phyloP scores from a whole-genome alignment of 257 asterid genomes.

The Solanum verrucosum region DNA sequence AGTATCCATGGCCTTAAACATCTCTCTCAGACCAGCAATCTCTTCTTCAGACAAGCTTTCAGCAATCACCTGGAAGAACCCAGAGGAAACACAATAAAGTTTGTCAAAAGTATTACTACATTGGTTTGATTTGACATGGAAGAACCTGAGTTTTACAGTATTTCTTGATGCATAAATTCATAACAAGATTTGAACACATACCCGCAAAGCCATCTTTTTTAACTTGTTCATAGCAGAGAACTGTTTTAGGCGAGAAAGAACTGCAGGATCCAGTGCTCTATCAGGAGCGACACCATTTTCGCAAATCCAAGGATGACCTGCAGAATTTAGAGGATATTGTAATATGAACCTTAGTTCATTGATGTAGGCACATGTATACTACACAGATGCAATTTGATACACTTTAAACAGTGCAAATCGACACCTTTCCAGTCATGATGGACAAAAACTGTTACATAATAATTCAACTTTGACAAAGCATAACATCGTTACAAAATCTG shows the following conservation, averaged over 20 bases:
- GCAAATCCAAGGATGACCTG: conserved; percentile 26
- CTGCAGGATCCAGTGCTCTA: conserved; percentile 18
- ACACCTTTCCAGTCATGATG: neutral
- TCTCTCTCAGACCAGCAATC: conserved; percentile 85
- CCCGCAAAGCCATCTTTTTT: conserved; percentile 21
- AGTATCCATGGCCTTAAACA: conserved; percentile 90
- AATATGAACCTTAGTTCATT: neutral
- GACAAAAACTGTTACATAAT: neutral
- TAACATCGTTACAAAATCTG: neutral
- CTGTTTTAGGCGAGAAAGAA: conserved; percentile 21
- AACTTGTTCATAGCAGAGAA: conserved; percentile 26
- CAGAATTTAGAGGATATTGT: neutral
- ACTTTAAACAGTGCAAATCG: neutral
- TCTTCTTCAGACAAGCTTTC: conserved; percentile 96
- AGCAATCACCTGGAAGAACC: conserved; percentile 69
- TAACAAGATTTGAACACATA: neutral
- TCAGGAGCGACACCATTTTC: conserved; percentile 16
- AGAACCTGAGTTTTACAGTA: neutral
- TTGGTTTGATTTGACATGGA: neutral
- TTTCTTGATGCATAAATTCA: neutral
- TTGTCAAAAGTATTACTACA: neutral
- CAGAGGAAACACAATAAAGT: neutral
- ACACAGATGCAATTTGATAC: neutral
- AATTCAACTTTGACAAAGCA: neutral
- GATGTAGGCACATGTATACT: neutral